These are phyloP conservation scores for Lasiodiplodia sp. DNA, from an alignment of 2,329 filamentous ascomycete genomes.

Conservation along the genomic window DNA sequence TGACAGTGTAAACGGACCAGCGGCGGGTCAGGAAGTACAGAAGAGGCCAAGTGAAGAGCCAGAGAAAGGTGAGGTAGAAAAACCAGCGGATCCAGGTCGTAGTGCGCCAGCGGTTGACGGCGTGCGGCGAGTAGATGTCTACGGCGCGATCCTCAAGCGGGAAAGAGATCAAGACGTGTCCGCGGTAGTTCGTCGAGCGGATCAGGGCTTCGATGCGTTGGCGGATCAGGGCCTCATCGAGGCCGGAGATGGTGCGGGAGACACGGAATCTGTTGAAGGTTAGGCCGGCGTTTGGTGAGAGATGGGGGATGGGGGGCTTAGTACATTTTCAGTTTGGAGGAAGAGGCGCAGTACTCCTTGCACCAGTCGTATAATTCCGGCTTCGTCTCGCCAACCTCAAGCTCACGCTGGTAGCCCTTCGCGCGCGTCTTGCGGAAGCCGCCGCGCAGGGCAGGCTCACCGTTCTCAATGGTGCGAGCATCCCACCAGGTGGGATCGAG, in stretches of 20 bases:
- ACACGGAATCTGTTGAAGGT: slow-evolving; percentile 46
- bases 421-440: slow-evolving; percentile 63
- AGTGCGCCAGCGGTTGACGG: slow-evolving; percentile 70
- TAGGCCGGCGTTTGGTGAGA: background rate
- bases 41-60: slow-evolving; percentile 74
- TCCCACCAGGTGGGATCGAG: slow-evolving; percentile 22
- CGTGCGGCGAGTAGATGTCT: slow-evolving; percentile 69
- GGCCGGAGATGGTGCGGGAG: slow-evolving; percentile 60
- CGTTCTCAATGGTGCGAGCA: slow-evolving; percentile 59
- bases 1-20: slow-evolving; percentile 68
- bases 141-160: slow-evolving; percentile 64
- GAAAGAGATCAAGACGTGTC: slow-evolving; percentile 65
- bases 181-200: slow-evolving; percentile 71
- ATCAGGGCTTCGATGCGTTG: slow-evolving; percentile 64
- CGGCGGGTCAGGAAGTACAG: slow-evolving; percentile 72
- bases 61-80: slow-evolving; percentile 71
- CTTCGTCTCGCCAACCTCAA: slow-evolving; percentile 53
- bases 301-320: background rate
- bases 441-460: slow-evolving; percentile 70
- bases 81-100: slow-evolving; percentile 69
- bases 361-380: slow-evolving; percentile 68
- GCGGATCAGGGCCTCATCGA: slow-evolving; percentile 64
- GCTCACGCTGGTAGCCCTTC: slow-evolving; percentile 53
- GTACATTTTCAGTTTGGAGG: slow-evolving; percentile 61
- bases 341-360: slow-evolving; percentile 68